phyloP scores from a whole-genome alignment of 345 rosid species.

The Acer campestre region DNA sequence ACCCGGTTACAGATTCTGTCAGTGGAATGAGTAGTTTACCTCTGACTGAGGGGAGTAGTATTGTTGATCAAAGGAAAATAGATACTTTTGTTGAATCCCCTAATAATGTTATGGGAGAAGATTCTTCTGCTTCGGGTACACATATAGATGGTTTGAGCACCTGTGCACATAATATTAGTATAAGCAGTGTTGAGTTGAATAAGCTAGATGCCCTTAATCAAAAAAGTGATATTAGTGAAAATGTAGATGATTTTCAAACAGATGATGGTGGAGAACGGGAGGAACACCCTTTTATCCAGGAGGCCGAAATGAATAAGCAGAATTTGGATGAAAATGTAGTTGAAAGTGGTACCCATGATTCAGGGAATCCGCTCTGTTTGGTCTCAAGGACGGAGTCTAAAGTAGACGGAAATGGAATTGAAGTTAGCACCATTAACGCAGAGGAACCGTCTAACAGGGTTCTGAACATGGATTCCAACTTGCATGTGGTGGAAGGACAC shows the following conservation, averaged over 20 bases:
- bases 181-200: slow-evolving; percentile 31
- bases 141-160: slow-evolving; percentile 33
- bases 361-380: slow-evolving; percentile 24
- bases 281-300: slow-evolving; percentile 21
- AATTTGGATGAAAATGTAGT: slow-evolving; percentile 28
- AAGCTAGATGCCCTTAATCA: slow-evolving; percentile 29
- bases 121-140: slow-evolving; percentile 37
- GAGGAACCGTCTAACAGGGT: slow-evolving; percentile 34
- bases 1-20: slow-evolving; percentile 30
- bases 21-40: slow-evolving; percentile 32
- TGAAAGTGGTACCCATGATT: slow-evolving; percentile 21
- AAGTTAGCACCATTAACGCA: slow-evolving; percentile 21
- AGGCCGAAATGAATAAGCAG: slow-evolving; percentile 24
- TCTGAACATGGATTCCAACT: slow-evolving; percentile 33
- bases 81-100: slow-evolving; percentile 32
- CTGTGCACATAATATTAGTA: slow-evolving; percentile 26
- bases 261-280: slow-evolving; percentile 20
- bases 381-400: slow-evolving; percentile 24
- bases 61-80: slow-evolving; percentile 30
- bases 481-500: slow-evolving; percentile 37
- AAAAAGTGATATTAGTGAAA: slow-evolving; percentile 29
- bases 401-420: slow-evolving; percentile 30
- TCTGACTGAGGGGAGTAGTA: slow-evolving; percentile 23
- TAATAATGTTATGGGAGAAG: slow-evolving; percentile 38
- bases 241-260: slow-evolving; percentile 26